Base-by-base conservation (phyloP, 805 yeast species). In the Wickerhamomyces xylosicus region DNA sequence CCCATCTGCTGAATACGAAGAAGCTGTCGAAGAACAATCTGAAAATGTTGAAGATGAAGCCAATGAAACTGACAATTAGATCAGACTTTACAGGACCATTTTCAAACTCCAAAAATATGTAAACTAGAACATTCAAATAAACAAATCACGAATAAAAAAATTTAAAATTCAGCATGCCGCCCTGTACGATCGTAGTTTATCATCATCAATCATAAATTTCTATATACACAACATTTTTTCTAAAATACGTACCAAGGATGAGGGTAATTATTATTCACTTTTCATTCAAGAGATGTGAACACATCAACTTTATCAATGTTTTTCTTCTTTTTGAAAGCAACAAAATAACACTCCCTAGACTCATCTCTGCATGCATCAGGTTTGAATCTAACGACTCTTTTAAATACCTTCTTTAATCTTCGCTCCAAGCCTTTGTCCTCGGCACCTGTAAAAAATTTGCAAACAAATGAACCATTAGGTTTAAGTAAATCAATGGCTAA, bases 371-470 rank as follows among this genome's bases (percentile, higher is more conserved):
- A 78, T 1, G 97, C 86, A 9, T 63, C 66, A 0, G 98, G 98
- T 55, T 92, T 92, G 50, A 71, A 77, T 39, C 85, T 65, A 37
- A 62, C 57, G 0, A 87, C 96, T 37, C 62, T 69, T 2, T 62
- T 59, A 58, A 92, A 92, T 15, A 74, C 74, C 35, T 58, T 60
- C 25, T 63, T 61, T 43, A 90, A 60, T 48, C 84, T 64, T 15
- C 59, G 52, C 47, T 83, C 83, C n/a, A 90, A 63, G 4, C 67
- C 54, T 13, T 51, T 53, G 50, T 87, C 97, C 48, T 86, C 95
- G 31, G 71, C 66, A 0, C 98, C 98, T 0, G 89, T 73, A 57
- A 74, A 89, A 49, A 79, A 81, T 59, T 92, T 92, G 66, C 95
- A 82, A 13, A 86, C 80, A 52, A 85, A 73, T 10, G 64, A 52